These are phyloP conservation scores for Yueomyces sp. DNA, from an alignment of 1,139 yeast species.

Conservation along the genomic window DNA sequence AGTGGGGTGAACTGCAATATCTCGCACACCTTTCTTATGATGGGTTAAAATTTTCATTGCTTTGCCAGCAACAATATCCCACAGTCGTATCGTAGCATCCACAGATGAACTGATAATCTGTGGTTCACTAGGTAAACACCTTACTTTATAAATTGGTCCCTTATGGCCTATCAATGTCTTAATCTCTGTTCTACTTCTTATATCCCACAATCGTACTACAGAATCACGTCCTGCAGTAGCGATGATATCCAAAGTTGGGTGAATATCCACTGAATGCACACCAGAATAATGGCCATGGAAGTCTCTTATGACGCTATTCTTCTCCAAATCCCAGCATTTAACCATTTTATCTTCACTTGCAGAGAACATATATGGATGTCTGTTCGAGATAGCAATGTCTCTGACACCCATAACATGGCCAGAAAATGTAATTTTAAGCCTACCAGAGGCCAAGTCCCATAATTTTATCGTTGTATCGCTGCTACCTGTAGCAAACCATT, in stretches of 20 bases:
- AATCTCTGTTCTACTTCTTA: slow-evolving; percentile 63
- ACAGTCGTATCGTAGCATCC: slow-evolving; percentile 74
- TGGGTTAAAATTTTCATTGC: slow-evolving; percentile 57
- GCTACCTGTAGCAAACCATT: slow-evolving; percentile 88
- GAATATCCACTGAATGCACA: slow-evolving; percentile 69
- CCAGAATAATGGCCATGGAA: slow-evolving; percentile 94
- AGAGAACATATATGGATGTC: slow-evolving; percentile 80
- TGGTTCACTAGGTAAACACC: slow-evolving; percentile 63
- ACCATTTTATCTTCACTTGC: slow-evolving; percentile 91
- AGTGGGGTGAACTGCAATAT: slow-evolving; percentile 54
- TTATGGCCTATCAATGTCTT: slow-evolving; percentile 77
- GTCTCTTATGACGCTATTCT: slow-evolving; percentile 68
- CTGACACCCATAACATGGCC: slow-evolving; percentile 90
- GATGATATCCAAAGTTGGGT: slow-evolving; percentile 78
- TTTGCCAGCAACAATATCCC: slow-evolving; percentile 70
- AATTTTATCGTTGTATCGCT: slow-evolving; percentile 79
- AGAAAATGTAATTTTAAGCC: slow-evolving; percentile 60
- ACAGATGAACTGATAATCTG: slow-evolving; percentile 74
- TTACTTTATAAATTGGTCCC: slow-evolving; percentile 58
- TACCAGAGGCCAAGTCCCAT: slow-evolving; percentile 78
- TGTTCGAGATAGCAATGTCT: slow-evolving; percentile 55
- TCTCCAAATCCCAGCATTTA: slow-evolving; percentile 95
- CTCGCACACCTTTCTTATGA: slow-evolving; percentile 72
- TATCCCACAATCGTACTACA: slow-evolving; percentile 86
- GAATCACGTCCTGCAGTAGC: slow-evolving; percentile 88